phyloP scores from a whole-genome alignment of 108 stramenopile species.

The Skeletonema marinoi region DNA sequence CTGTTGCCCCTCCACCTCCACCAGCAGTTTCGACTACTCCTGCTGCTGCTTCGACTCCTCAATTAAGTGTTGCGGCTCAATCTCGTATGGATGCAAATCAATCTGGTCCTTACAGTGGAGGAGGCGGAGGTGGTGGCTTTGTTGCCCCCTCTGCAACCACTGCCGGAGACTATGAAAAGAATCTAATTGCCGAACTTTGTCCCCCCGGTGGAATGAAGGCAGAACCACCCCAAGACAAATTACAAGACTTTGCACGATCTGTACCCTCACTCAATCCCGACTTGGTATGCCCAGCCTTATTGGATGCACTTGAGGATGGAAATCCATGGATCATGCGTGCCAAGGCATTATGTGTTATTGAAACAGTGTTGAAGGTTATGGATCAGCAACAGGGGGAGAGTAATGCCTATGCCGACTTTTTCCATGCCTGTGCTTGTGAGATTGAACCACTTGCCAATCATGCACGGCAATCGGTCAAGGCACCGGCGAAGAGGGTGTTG shows the following conservation, averaged over 20 bases:
- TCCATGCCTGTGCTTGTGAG: conserved; percentile 79
- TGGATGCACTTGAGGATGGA: conserved; percentile 88
- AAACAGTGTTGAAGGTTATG: conserved; percentile 63
- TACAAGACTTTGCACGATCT: conserved; percentile 72
- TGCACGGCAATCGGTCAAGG: conserved; percentile 61
- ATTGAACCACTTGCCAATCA: conserved; percentile 75
- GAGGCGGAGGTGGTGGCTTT: neutral
- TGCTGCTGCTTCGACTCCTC: neutral
- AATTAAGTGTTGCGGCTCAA: conserved; percentile 31
- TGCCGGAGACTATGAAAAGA: conserved; percentile 74
- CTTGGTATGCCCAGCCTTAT: conserved; percentile 82
- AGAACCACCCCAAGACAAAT: conserved; percentile 88
- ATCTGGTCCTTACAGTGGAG: neutral
- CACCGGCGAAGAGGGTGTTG: conserved; percentile 77
- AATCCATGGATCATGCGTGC: conserved; percentile 92
- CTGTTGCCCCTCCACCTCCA: conserved; percentile 19
- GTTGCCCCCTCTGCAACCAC: neutral
- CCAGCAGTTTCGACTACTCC: neutral
- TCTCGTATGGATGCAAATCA: conserved; percentile 24
- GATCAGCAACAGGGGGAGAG: conserved; percentile 27
- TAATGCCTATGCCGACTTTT: conserved; percentile 82
- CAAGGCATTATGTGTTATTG: conserved; percentile 89
- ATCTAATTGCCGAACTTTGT: conserved; percentile 90
- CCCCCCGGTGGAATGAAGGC: conserved; percentile 94
- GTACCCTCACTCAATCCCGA: conserved; percentile 84